Conservation (phyloP, 1,284 basidiomycete genomes). For the Mycena citricolor region DNA sequence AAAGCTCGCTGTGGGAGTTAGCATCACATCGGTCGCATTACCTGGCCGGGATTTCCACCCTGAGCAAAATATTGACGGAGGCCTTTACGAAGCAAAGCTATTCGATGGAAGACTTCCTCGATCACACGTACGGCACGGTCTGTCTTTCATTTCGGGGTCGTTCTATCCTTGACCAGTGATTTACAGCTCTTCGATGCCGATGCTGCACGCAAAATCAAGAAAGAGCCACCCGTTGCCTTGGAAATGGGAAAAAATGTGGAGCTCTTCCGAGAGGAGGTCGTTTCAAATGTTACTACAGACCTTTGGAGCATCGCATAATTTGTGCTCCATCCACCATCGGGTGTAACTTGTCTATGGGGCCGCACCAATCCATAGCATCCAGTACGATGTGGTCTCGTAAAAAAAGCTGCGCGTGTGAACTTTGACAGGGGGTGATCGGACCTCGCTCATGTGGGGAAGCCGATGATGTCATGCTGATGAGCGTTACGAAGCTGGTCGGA, state of each 20-base stretch:
- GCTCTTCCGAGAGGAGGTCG: conserved; percentile 10
- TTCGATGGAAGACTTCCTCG: conserved; percentile 93
- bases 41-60: conserved; percentile 78
- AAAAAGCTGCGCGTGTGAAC: too few species aligned
- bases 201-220: conserved; percentile 74
- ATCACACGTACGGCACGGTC: conserved; percentile 92
- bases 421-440: too few species aligned
- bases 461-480: too few species aligned
- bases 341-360: too few species aligned
- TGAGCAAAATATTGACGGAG: conserved; percentile 86
- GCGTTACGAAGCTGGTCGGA: too few species aligned
- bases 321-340: too few species aligned
- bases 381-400: too few species aligned
- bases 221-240: conserved; percentile 68
- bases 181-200: conserved; percentile 87
- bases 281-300: conserved; percentile 11
- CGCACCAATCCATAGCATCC: too few species aligned
- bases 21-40: conserved; percentile 82
- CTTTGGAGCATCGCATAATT: conserved; percentile 21
- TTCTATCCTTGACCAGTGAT: background rate
- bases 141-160: conserved; percentile 31
- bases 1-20: conserved; percentile 93
- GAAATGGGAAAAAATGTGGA: conserved; percentile 36
- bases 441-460: too few species aligned
- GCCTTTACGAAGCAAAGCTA: conserved; percentile 92